Evolutionary conservation across 352 stramenopile species (phyloP).

Genomic region (Phytophthora pluvialis): DNA sequence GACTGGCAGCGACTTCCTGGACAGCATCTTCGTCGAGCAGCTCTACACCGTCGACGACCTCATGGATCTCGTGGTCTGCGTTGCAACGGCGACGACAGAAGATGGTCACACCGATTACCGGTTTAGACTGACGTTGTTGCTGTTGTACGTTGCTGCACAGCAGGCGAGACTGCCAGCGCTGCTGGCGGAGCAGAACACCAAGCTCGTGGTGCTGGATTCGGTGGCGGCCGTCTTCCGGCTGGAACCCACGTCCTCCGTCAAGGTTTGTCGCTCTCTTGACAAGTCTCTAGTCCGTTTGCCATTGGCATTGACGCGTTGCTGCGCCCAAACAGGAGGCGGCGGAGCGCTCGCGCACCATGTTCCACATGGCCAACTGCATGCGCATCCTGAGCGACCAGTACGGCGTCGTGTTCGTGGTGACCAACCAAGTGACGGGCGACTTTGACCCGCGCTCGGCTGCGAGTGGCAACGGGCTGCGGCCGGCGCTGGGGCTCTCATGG

Average conservation of each 20-base stretch:
- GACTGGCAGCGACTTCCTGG: constrained; percentile 53
- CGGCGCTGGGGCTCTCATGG: constrained; percentile 80
- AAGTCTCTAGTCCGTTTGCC: neutral
- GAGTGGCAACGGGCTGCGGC: constrained; percentile 44
- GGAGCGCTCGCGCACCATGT: constrained; percentile 78
- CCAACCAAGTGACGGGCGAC: constrained; percentile 84
- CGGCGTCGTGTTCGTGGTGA: constrained; percentile 73
- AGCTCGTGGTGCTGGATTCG: constrained; percentile 84
- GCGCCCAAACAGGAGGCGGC: constrained; percentile 53
- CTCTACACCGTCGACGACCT: constrained; percentile 75
- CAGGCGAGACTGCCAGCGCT: constrained; percentile 72
- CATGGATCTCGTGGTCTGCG: constrained; percentile 60
- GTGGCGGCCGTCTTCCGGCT: constrained; percentile 79
- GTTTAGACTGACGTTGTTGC: constrained; percentile 14
- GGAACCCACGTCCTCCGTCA: constrained; percentile 70
- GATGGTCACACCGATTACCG: neutral
- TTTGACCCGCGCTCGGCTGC: constrained; percentile 41
- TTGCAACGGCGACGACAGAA: neutral
- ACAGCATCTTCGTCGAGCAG: constrained; percentile 83
- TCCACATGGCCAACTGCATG: constrained; percentile 87
- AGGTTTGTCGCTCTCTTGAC: constrained; percentile 36
- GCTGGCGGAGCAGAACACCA: constrained; percentile 74
- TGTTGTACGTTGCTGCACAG: constrained; percentile 26
- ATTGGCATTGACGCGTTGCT: neutral
- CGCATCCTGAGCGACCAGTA: constrained; percentile 84